Base-by-base conservation (phyloP, 1,284 basidiomycete species). In the Moesziomyces sp. region DNA sequence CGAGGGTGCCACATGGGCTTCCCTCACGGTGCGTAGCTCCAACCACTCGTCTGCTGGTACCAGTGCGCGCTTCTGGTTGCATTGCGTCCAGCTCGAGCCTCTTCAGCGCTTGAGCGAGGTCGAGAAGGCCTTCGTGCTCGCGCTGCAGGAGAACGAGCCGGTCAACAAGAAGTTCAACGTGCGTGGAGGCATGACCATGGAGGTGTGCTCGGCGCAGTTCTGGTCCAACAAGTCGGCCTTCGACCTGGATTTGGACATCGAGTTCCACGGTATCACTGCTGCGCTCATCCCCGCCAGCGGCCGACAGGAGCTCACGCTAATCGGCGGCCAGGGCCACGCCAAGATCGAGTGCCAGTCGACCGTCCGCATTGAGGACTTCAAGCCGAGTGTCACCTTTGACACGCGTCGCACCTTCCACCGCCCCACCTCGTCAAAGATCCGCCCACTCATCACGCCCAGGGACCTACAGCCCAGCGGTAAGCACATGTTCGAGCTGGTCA, bases 1-100 rank as follows among this genome's bases (percentile, higher is more conserved):
- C 26, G 72, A 76, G 38, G 84, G 84, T 21, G 82, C 83, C n/a
- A 83, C 82, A 11, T 84, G 82, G 81, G 84, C 83, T 45, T 81
- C 83, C 51, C 54, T 83, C 21, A 77, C 80, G 26, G 58, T 85
- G 28, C 78, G 78, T 44, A 79, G 80, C 52, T 58, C 50, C 7
- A 77, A 76, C 19, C 83, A 84, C 56, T 74, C 78, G 35, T 66
- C 72, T 8, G 45, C 68, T 1, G 74, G 74, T 30, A 76, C 83
- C n/a, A 76, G 69, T 23, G 82, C 77, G 13, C 79, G 82, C 14
- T 78, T 84, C 66, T 85, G 84, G 84, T 59, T 84, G 16, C 84
- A 84, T 57, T 69, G 79, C 38, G 82, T 85, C 50, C 82, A 84
- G 70, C 63, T 85, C 9, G 73, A 76, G 63, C 80, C 82, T 28